These are phyloP conservation scores for Iris macrosiphon DNA, from an alignment of 106 monocot genomes.

Conservation along the genomic window DNA sequence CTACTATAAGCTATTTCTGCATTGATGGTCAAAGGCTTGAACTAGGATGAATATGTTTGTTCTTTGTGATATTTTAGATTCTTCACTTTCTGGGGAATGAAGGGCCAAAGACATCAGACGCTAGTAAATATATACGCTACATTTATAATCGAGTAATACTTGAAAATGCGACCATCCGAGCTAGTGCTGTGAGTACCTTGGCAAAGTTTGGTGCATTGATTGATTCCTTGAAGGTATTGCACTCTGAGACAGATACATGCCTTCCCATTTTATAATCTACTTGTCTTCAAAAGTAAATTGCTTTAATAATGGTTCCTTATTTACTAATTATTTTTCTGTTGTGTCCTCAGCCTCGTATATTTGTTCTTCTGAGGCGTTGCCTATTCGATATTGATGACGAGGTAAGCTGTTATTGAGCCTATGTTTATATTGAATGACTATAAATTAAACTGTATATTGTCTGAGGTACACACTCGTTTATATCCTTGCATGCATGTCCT, in stretches of 20 bases:
- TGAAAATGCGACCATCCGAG: slow-evolving; percentile 97
- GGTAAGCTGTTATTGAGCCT: slow-evolving; percentile 51
- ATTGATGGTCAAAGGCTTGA: too few species aligned
- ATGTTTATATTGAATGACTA: too few species aligned
- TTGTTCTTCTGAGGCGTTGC: slow-evolving; percentile 94
- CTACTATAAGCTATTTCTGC: too few species aligned
- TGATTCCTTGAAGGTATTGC: slow-evolving; percentile 83
- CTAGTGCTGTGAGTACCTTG: slow-evolving; percentile 94
- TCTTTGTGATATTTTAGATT: slow-evolving; percentile 43
- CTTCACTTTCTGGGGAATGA: slow-evolving; percentile 99
- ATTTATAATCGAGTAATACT: slow-evolving; percentile 98
- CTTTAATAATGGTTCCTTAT: background rate
- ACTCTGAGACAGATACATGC: background rate
- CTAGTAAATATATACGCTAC: slow-evolving; percentile 93
- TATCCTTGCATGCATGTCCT: too few species aligned
- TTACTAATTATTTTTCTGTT: background rate
- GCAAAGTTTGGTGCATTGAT: slow-evolving; percentile 96
- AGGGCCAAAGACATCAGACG: slow-evolving; percentile 93
- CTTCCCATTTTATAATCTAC: background rate
- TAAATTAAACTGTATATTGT: too few species aligned
- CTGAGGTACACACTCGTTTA: too few species aligned
- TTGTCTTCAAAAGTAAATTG: background rate
- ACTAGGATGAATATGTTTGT: background rate
- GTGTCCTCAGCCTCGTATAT: slow-evolving; percentile 89
- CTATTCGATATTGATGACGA: slow-evolving; percentile 98